Evolutionary conservation across 331 rosid genomes (phyloP).

Genomic region (Telfairia occidentalis): DNA sequence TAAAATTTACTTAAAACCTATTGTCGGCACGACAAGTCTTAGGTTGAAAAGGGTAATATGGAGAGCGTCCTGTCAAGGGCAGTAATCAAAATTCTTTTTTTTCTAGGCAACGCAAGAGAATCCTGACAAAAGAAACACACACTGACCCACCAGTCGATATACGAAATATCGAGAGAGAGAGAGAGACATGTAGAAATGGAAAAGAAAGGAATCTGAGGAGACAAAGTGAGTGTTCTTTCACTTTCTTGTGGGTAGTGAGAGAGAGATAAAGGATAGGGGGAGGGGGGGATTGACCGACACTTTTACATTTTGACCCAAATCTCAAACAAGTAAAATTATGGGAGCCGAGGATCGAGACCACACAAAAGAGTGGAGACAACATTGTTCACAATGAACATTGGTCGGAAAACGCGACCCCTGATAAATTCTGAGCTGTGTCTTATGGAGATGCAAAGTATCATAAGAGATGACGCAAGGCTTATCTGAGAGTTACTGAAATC

Average conservation of each 20-base stretch:
- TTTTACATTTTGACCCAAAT: slow-evolving; percentile 3
- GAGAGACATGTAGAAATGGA: neutral
- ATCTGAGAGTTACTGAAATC: slow-evolving; percentile 3
- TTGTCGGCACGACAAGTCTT: too few relatives aligned
- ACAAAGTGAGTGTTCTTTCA: slow-evolving; percentile 72
- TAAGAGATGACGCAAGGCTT: slow-evolving; percentile 6
- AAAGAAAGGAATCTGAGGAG: slow-evolving; percentile 67
- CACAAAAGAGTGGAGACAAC: slow-evolving; percentile 3
- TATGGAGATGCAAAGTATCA: neutral
- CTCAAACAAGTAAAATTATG: slow-evolving; percentile 7
- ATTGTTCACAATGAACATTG: slow-evolving; percentile 10
- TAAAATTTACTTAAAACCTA: too few relatives aligned
- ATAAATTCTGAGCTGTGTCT: neutral
- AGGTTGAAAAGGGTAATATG: too few relatives aligned
- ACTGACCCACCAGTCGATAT: slow-evolving; percentile 63
- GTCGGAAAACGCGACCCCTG: slow-evolving; percentile 4
- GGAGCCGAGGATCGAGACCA: slow-evolving; percentile 2
- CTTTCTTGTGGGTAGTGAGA: slow-evolving; percentile 41
- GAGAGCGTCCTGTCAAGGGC: too few relatives aligned
- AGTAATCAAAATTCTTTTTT: slow-evolving; percentile 23
- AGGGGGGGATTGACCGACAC: slow-evolving; percentile 4
- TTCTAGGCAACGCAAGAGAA: slow-evolving; percentile 51
- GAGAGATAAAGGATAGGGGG: neutral
- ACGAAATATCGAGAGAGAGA: slow-evolving; percentile 30
- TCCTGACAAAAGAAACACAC: slow-evolving; percentile 84